Conservation (phyloP, 257 asterid genomes). For the Anisodus acutangulus region DNA sequence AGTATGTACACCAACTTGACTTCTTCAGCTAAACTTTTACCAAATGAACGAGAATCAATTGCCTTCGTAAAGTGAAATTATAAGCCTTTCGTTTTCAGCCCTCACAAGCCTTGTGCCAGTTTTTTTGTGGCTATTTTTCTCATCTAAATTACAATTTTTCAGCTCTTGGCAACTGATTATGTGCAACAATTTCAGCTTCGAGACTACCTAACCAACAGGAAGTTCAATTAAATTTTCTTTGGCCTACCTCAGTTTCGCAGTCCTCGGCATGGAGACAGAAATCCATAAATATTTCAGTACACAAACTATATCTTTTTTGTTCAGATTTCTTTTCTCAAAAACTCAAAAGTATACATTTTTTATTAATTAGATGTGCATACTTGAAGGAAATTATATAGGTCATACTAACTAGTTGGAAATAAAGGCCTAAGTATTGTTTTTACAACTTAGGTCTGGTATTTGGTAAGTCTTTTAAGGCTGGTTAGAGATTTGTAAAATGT, state of each 20-base stretch:
- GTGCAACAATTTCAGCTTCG: background rate
- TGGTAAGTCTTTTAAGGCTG: background rate
- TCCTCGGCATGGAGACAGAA: background rate
- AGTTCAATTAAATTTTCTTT: background rate
- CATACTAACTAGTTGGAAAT: background rate
- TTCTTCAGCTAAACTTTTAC: background rate
- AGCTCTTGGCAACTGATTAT: conserved; percentile 18
- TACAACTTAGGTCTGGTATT: conserved; percentile 11
- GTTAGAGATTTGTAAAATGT: background rate
- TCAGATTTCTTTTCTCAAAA: background rate
- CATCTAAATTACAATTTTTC: background rate
- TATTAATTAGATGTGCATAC: background rate
- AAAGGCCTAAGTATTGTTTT: conserved; percentile 7
- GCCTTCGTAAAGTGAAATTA: background rate
- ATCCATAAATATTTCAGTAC: conserved; percentile 12
- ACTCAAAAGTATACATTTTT: background rate
- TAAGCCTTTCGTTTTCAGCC: background rate
- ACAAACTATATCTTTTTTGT: background rate
- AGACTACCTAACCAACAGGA: conserved; percentile 6
- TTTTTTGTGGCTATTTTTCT: background rate
- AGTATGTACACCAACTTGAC: conserved; percentile 11
- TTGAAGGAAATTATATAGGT: background rate
- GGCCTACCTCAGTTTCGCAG: background rate
- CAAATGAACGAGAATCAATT: background rate
- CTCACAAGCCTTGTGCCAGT: conserved; percentile 13